Evolutionary conservation across 2,329 filamentous ascomycete species (phyloP).

Genomic region (Stemphylium vesicarium): DNA sequence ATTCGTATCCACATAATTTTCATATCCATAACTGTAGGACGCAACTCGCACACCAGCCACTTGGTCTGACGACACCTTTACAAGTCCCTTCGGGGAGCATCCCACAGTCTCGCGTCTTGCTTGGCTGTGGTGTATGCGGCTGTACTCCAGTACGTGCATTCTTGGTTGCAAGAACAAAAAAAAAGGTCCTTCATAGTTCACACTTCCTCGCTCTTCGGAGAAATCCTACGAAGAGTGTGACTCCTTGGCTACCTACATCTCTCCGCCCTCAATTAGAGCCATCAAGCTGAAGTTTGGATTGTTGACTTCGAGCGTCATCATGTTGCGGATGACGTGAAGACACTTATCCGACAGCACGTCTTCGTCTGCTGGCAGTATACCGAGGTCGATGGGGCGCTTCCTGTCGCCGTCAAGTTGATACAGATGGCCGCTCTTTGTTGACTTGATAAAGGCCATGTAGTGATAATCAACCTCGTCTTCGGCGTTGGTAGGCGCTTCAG

Average conservation of each 20-base stretch:
- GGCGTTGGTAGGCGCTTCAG: slow-evolving; percentile 31
- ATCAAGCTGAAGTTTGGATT: slow-evolving; percentile 41
- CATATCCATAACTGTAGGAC: background rate
- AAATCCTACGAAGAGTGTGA: slow-evolving; percentile 56
- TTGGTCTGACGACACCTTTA: slow-evolving; percentile 51
- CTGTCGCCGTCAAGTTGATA: slow-evolving; percentile 43
- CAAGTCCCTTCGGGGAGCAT: slow-evolving; percentile 57
- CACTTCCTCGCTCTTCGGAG: slow-evolving; percentile 56
- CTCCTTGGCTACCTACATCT: slow-evolving; percentile 60
- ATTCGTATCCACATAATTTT: background rate
- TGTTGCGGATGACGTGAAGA: slow-evolving; percentile 28
- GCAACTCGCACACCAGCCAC: slow-evolving; percentile 54
- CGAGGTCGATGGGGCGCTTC: slow-evolving; percentile 42
- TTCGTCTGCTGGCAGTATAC: slow-evolving; percentile 20
- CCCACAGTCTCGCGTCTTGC: slow-evolving; percentile 56
- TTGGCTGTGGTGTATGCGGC: slow-evolving; percentile 52
- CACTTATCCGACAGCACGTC: slow-evolving; percentile 31
- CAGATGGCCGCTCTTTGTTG: slow-evolving; percentile 29
- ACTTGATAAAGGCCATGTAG: slow-evolving; percentile 44
- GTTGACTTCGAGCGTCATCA: slow-evolving; percentile 23
- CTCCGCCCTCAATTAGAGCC: slow-evolving; percentile 28
- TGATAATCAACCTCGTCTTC: slow-evolving; percentile 46
- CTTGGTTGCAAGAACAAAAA: slow-evolving; percentile 56
- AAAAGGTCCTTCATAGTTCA: slow-evolving; percentile 63
- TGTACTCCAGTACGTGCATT: slow-evolving; percentile 47